Base-by-base conservation (phyloP, 148 eudicot species). In the Rhododendron simsii region DNA sequence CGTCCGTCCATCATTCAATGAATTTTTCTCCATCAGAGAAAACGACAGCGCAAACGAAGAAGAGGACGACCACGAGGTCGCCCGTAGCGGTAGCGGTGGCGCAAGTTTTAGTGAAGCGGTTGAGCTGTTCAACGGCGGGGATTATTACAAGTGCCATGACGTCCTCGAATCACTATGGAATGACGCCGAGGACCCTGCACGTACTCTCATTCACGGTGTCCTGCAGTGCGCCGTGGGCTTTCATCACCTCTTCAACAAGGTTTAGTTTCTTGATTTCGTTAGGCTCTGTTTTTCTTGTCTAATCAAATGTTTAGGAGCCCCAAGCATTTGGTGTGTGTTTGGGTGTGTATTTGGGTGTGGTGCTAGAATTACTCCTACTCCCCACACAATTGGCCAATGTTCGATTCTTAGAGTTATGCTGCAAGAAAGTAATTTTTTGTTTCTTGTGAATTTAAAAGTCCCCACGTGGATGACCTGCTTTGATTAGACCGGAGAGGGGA, bases 161-260 rank as follows among this genome's bases (percentile, higher is more conserved):
- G 80, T 91, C 79, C 90, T 96, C 41, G 99, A 96, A 81, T 77
- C 87, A 13, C 86, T 96, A 0, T 96, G 99, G 98, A 91, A 94
- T 87, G 84, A 85, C 12, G 91, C 99, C 0, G 76, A 89, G 59
- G 98, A 92, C 37, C 96, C 98, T 12, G 63, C 84, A 8, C 94
- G 96, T 10, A 93, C 96, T 9, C 92, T 96, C 44, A 73, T 94
- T 53, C 98, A 96, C 50, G 96, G 90, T 7, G 91, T 96, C 39
- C 91, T 96, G 9, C 98, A 96, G 85, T 95, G 94, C 84, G 92
- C 96, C 53, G 99, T 96, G 8, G 99, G 95, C 23, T 95, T 96
- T 37, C 94, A 94, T 85, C 99, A 96, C 86, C 98, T 96, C 89
- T 96, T 95, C 88, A 94, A 96, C 76, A 92, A 91, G 93, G 98